Conservation (phyloP, 495 filamentous ascomycete genomes). For the Annulohypoxylon moriforme region DNA sequence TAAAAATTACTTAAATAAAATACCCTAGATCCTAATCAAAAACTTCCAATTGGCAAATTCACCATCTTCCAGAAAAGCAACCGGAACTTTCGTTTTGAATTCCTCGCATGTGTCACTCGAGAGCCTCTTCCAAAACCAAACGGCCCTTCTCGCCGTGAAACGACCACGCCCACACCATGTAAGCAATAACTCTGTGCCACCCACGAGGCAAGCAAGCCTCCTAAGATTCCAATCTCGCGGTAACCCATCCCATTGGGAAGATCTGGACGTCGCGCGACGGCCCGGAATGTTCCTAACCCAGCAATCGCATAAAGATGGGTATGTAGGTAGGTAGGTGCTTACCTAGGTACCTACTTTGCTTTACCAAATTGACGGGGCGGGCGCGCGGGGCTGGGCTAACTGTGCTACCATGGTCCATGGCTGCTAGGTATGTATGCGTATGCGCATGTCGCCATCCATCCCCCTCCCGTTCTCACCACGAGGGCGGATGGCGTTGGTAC, state of each 20-base stretch:
- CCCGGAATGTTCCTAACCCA: neutral
- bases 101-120: neutral
- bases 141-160: neutral
- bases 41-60: neutral
- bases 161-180: conserved; percentile 8
- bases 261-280: neutral
- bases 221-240: conserved; percentile 9
- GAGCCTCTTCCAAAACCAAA: neutral
- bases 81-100: neutral
- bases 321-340: neutral
- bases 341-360: neutral
- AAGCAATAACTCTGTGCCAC: neutral
- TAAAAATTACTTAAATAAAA: neutral
- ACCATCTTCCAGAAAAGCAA: neutral
- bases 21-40: neutral
- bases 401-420: neutral
- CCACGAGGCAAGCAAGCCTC: neutral
- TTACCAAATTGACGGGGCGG: neutral
- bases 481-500: neutral
- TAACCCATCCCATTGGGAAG: conserved; percentile 29
- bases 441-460: neutral
- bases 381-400: conserved; percentile 1
- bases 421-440: neutral
- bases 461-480: conserved; percentile 9
- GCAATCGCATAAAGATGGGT: neutral